These are phyloP conservation scores for Trametes pubescens DNA, from an alignment of 1,284 basidiomycete genomes.

Conservation along the genomic window DNA sequence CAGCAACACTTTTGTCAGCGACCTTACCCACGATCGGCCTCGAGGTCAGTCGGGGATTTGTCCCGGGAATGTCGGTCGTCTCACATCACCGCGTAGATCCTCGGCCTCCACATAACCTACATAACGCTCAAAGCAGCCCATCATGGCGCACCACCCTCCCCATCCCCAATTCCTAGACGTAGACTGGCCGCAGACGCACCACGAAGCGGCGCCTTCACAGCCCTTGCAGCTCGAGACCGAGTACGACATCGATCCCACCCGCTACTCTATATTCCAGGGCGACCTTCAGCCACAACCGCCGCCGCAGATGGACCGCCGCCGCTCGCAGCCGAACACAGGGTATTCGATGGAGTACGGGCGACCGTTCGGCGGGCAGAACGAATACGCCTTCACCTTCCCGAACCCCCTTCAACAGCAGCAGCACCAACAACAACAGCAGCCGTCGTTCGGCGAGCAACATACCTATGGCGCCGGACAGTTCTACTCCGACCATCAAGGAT, in stretches of 20 bases:
- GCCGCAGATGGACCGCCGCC: constrained; percentile 22
- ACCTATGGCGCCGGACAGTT: constrained; percentile 20
- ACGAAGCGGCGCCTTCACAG: constrained; percentile 28
- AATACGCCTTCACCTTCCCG: constrained; percentile 32
- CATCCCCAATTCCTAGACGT: constrained; percentile 47
- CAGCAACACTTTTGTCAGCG: constrained; percentile 2
- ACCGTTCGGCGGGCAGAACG: constrained; percentile 23
- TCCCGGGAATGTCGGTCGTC: neutral
- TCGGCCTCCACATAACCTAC: neutral
- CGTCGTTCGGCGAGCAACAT: constrained; percentile 15
- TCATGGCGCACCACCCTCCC: constrained; percentile 50
- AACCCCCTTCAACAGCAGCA: constrained; percentile 23
- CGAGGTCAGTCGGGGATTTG: constrained; percentile 5
- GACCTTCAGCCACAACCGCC: constrained; percentile 20
- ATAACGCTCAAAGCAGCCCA: constrained; percentile 25
- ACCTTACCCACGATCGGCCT: constrained; percentile 8
- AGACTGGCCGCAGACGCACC: constrained; percentile 34
- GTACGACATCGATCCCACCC: constrained; percentile 37
- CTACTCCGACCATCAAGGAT: constrained; percentile 18
- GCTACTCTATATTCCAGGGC: constrained; percentile 36
- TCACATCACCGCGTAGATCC: constrained; percentile 7
- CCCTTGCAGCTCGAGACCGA: constrained; percentile 42
- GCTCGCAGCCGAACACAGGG: constrained; percentile 22
- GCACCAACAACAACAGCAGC: constrained; percentile 15
- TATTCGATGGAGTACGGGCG: constrained; percentile 24